phyloP scores from a whole-genome alignment of 805 yeast species.

The Sugiyamaella lignohabitans region DNA sequence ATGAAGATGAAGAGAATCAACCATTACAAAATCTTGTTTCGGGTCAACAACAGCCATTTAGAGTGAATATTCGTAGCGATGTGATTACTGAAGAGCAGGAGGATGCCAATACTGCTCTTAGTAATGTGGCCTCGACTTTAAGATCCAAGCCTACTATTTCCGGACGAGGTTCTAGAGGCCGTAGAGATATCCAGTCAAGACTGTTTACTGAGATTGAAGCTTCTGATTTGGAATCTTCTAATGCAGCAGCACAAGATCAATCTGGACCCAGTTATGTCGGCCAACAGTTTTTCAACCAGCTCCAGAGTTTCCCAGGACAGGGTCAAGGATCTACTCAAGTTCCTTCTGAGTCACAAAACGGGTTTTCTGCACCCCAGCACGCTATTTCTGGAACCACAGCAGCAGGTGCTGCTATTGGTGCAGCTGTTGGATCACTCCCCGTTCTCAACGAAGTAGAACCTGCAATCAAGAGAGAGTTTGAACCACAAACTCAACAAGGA shows the following conservation, averaged over 20 bases:
- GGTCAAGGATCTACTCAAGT: background rate
- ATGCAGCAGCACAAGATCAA: conserved; percentile 7
- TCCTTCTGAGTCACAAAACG: no score
- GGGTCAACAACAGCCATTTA: conserved; percentile 14
- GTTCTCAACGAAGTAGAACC: no score
- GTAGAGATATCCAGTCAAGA: conserved; percentile 29
- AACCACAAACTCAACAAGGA: no score
- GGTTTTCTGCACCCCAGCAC: no score
- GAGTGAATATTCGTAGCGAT: conserved; percentile 23
- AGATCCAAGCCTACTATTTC: conserved; percentile 27
- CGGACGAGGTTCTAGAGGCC: conserved; percentile 25
- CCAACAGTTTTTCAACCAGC: conserved; percentile 15
- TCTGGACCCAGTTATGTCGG: conserved; percentile 3
- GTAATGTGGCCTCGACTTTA: conserved; percentile 28
- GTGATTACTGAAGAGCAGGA: conserved; percentile 23
- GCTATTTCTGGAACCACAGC: background rate
- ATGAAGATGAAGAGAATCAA: conserved; percentile 12
- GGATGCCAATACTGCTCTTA: conserved; percentile 26
- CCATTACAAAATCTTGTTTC: conserved; percentile 2
- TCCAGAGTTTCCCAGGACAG: conserved; percentile 12
- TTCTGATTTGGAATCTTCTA: conserved; percentile 17
- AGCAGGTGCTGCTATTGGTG: background rate
- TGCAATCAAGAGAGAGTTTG: no score
- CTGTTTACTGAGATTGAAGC: conserved; percentile 26
- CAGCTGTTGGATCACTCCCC: background rate